Conservation (phyloP, 192 early-diverging fungal genomes). For the Coemansia erecta region DNA sequence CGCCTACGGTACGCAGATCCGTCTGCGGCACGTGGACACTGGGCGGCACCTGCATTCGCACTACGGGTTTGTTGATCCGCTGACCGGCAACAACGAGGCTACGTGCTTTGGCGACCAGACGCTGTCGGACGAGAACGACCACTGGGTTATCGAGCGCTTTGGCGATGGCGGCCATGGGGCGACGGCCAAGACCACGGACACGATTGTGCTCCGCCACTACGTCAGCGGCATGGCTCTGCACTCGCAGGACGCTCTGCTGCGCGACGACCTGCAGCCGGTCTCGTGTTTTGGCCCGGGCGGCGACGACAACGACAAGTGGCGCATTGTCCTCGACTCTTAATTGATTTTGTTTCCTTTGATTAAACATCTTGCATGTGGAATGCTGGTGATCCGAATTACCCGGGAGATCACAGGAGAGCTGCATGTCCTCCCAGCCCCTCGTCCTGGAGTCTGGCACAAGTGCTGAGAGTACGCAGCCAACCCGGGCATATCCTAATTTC, state of each 20-base stretch:
- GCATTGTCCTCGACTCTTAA: slow-evolving; percentile 25
- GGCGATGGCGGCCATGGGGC: slow-evolving; percentile 43
- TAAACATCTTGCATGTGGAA: too few relatives aligned
- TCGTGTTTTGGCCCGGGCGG: slow-evolving; percentile 51
- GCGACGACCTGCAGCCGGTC: slow-evolving; percentile 50
- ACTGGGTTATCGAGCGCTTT: slow-evolving; percentile 57
- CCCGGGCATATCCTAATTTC: too few relatives aligned
- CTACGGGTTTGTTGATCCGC: slow-evolving; percentile 38
- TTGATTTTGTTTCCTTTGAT: background rate
- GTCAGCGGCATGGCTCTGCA: slow-evolving; percentile 55
- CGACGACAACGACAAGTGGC: slow-evolving; percentile 60
- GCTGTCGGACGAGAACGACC: slow-evolving; percentile 57
- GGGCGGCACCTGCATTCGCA: slow-evolving; percentile 59
- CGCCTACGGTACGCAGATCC: slow-evolving; percentile 50
- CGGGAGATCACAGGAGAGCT: too few relatives aligned
- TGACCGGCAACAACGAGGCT: slow-evolving; percentile 58
- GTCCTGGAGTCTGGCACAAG: too few relatives aligned
- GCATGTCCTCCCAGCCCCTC: too few relatives aligned
- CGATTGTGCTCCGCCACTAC: slow-evolving; percentile 52
- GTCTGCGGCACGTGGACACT: slow-evolving; percentile 55
- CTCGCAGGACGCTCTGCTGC: slow-evolving; percentile 40
- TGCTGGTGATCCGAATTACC: background rate
- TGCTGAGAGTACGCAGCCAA: too few relatives aligned
- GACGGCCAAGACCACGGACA: slow-evolving; percentile 50
- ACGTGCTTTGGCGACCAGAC: slow-evolving; percentile 55